Evolutionary conservation across 805 yeast species (phyloP).

Genomic region (Ogataea haglerorum): DNA sequence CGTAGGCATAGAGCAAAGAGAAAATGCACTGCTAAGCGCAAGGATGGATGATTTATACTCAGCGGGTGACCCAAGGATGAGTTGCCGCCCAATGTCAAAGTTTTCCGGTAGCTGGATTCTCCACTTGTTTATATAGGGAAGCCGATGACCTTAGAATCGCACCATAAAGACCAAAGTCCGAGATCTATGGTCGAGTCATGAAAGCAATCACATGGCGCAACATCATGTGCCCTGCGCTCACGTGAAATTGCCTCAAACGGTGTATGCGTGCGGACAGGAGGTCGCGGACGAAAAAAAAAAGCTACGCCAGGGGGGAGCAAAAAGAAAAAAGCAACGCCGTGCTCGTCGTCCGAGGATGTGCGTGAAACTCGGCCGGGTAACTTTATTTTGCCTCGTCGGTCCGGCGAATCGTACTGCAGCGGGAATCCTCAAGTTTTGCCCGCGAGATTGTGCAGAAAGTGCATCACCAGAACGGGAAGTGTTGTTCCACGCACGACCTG

Average conservation of each 20-base stretch:
- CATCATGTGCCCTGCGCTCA: neutral
- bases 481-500: conserved; percentile 2
- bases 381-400: neutral
- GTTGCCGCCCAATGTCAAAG: neutral
- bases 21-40: neutral
- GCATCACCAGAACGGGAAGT: neutral
- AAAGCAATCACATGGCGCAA: conserved; percentile 1
- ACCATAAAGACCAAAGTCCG: neutral
- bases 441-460: neutral
- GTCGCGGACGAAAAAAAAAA: neutral
- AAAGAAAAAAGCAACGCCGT: neutral
- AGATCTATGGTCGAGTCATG: neutral
- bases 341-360: neutral
- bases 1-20: conserved; percentile 6
- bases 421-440: neutral
- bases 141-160: neutral
- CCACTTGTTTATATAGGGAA: neutral
- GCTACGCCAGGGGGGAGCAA: neutral
- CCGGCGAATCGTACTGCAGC: neutral
- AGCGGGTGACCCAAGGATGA: conserved; percentile 1
- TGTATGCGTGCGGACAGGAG: neutral
- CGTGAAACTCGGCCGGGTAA: neutral
- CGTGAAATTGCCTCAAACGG: neutral
- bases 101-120: neutral
- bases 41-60: conserved; percentile 4